These are phyloP conservation scores for Globisporangium nodosum DNA, from an alignment of 352 stramenopile species.

Conservation along the genomic window DNA sequence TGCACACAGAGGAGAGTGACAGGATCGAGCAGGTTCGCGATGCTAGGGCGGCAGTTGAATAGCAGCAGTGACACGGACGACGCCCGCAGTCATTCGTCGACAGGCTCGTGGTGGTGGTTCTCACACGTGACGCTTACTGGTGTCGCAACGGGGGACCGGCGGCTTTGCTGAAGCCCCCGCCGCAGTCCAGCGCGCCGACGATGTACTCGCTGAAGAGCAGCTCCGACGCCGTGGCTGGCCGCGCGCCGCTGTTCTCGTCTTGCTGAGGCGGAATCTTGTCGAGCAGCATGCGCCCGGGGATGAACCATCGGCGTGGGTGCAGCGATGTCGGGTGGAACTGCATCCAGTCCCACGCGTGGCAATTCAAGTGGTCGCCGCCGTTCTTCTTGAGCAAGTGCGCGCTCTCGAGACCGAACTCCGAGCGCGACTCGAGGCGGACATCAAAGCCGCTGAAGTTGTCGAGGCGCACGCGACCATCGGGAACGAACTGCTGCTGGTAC, in stretches of 20 bases:
- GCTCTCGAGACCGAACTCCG: constrained; percentile 37
- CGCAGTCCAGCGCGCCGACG: constrained; percentile 45
- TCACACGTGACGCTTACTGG: neutral
- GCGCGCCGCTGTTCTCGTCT: constrained; percentile 9
- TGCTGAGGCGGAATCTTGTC: constrained; percentile 14
- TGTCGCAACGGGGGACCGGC: constrained; percentile 14
- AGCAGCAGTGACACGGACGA: neutral
- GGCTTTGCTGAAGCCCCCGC: constrained; percentile 33
- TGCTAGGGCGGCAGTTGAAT: neutral
- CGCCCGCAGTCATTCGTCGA: neutral
- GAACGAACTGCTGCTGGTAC: constrained; percentile 9
- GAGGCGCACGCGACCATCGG: constrained; percentile 22
- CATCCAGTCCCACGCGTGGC: constrained; percentile 45
- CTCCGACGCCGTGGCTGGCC: constrained; percentile 1
- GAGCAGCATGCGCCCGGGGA: constrained; percentile 40
- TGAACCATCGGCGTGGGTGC: constrained; percentile 23
- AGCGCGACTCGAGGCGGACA: constrained; percentile 33
- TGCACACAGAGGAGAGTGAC: neutral
- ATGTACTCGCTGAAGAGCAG: constrained; percentile 34
- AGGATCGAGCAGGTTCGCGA: neutral
- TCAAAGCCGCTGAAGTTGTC: constrained; percentile 29
- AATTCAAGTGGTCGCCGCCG: constrained; percentile 37
- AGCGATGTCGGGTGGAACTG: constrained; percentile 4
- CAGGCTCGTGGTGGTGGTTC: neutral
- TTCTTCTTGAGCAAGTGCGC: constrained; percentile 43